Evolutionary conservation across 805 yeast species (phyloP), one percentile per base, ranked within the genome.

Genomic region (Suhomyces kilbournensis): DNA sequence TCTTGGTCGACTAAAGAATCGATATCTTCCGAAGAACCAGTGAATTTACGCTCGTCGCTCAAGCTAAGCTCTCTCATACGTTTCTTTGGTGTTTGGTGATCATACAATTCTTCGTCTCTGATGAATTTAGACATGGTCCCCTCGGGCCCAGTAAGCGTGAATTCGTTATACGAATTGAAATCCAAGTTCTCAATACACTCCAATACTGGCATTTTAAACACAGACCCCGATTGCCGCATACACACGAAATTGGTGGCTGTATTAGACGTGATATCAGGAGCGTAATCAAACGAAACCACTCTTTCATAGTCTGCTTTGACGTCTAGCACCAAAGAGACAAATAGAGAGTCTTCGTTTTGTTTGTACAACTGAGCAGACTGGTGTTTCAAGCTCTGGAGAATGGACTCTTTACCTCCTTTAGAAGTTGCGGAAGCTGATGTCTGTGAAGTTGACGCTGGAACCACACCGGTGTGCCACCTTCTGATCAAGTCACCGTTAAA

Each of bases 171-270:
- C 0, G 93, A 82, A 58, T 84, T 88, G 67, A 91, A 87, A 14
- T 73, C 75, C 7, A 87, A 64, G 7, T 84, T 75, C 35, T 83
- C 82, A 30, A 84, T 84, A 47, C 87, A 80, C 63, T 88, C 93
- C 1, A 75, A 69, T 0, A 86, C 88, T 0, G 86, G 80, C 92
- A 88, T 88, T 53, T 86, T 76, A 67, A 88, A 91, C 0, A 91
- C 84, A 49, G 89, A 86, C 3, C 97, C 97, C 0, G 96, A 88
- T 61, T 90, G 96, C 57, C 97, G 76, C 87, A 92, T 86, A 67
- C 97, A 91, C 26, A 92, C 83, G 52, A 89, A 76, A 59, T 86
- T 83, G 7, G 88, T 79, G 1, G 82, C 79, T 20, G 84, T 77
- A n/a, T 65, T 69, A 2, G 82, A 71, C 5, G 62, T 51, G 3